Evolutionary conservation across 2,329 filamentous ascomycete species (phyloP).

Genomic region (Colletotrichum sp.): DNA sequence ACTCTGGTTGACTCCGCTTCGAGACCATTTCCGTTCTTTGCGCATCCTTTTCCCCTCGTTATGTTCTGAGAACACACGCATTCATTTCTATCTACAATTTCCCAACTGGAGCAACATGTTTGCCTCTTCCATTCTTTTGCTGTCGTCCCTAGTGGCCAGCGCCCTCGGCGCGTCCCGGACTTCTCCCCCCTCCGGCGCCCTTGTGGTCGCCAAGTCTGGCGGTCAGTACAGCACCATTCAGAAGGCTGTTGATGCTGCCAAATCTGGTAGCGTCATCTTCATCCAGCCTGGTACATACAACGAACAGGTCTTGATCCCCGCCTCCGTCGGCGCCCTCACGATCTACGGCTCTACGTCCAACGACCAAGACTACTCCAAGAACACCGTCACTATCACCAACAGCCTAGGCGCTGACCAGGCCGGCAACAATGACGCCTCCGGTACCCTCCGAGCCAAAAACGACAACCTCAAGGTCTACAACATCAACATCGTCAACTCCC

Average conservation of each 20-base stretch:
- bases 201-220: slow-evolving; percentile 32
- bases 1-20: not conserved
- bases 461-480: slow-evolving; percentile 61
- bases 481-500: slow-evolving; percentile 57
- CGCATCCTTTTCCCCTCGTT: not conserved
- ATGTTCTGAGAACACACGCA: not conserved
- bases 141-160: slow-evolving; percentile 16
- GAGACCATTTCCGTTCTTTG: slow-evolving; percentile 7
- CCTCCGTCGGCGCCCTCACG: slow-evolving; percentile 66
- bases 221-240: slow-evolving; percentile 38
- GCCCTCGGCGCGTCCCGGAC: slow-evolving; percentile 30
- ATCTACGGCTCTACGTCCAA: slow-evolving; percentile 52
- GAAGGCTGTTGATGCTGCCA: slow-evolving; percentile 62
- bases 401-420: slow-evolving; percentile 43
- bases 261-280: slow-evolving; percentile 47
- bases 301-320: slow-evolving; percentile 51
- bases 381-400: slow-evolving; percentile 52
- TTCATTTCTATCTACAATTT: not conserved
- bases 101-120: not conserved
- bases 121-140: slow-evolving; percentile 14
- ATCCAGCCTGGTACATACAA: slow-evolving; percentile 33
- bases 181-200: slow-evolving; percentile 32
- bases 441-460: slow-evolving; percentile 33
- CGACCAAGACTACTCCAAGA: slow-evolving; percentile 45
- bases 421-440: slow-evolving; percentile 48